A percentile compares a stretch with the other conserved stretches of the same genome.
phyloP scores from a whole-genome alignment of 352 stramenopile species.

The Pythium apleroticum region DNA sequence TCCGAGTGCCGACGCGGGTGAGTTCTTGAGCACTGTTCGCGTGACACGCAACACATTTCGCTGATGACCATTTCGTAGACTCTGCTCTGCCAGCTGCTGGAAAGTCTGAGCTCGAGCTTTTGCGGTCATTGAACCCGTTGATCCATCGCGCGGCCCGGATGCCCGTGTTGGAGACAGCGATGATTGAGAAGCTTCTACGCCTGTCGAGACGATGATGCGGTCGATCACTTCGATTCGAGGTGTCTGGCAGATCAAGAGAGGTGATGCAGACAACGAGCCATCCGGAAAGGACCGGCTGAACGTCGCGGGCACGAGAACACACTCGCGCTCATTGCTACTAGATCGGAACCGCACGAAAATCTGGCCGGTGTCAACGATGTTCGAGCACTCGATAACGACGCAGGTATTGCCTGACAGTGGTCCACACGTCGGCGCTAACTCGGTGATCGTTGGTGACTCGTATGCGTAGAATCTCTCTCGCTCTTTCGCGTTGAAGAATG shows the following conservation, averaged over 20 bases:
- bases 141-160: background rate
- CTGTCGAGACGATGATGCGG: constrained; percentile 23
- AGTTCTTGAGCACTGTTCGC: constrained; percentile 25
- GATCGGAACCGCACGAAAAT: constrained; percentile 79
- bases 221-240: constrained; percentile 60
- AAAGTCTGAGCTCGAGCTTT: constrained; percentile 53
- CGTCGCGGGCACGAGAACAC: constrained; percentile 48
- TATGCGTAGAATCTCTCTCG: constrained; percentile 67
- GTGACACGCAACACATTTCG: constrained; percentile 27
- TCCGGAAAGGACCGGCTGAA: constrained; percentile 64
- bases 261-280: constrained; percentile 45
- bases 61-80: constrained; percentile 26
- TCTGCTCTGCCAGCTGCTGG: constrained; percentile 59
- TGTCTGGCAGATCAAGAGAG: constrained; percentile 60
- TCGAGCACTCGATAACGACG: constrained; percentile 57
- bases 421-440: constrained; percentile 59
- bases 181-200: background rate
- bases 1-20: constrained; percentile 1
- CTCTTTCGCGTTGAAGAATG: constrained; percentile 46
- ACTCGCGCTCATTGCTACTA: constrained; percentile 58
- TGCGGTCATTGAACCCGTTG: constrained; percentile 19
- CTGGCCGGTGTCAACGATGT: constrained; percentile 70
- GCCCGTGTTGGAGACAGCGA: background rate
- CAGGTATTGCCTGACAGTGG: constrained; percentile 51
- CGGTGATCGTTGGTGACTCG: constrained; percentile 62